phyloP scores from a whole-genome alignment of 2,329 filamentous ascomycete genomes.

The Aspergillus neoniger region DNA sequence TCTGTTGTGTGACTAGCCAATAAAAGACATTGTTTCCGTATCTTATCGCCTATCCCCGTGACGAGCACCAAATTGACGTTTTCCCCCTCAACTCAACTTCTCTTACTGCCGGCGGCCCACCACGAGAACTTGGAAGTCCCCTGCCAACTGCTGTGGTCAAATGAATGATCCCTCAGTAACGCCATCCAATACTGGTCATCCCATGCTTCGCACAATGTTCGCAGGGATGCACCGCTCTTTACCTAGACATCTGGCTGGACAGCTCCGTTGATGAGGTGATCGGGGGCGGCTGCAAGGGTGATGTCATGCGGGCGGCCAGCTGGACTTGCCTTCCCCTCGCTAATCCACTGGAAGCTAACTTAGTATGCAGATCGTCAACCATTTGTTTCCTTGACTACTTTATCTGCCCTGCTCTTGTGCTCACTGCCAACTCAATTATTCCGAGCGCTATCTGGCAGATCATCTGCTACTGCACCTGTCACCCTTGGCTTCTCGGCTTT shows the following conservation, averaged over 20 bases:
- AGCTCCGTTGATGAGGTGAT: conserved; percentile 4
- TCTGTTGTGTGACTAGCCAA: neutral
- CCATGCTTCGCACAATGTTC: neutral
- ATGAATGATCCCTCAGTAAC: too few relatives aligned
- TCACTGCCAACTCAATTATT: neutral
- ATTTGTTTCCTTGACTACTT: neutral
- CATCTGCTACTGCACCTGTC: neutral
- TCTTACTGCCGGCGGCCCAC: too few relatives aligned
- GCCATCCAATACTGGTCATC: too few relatives aligned
- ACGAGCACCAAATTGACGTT: too few relatives aligned
- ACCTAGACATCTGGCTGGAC: neutral
- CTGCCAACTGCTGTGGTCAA: too few relatives aligned
- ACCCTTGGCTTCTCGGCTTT: neutral
- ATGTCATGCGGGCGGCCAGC: conserved; percentile 8
- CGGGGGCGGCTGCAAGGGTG: conserved; percentile 2
- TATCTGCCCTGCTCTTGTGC: neutral
- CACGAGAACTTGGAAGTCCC: too few relatives aligned
- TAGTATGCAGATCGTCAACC: conserved; percentile 5
- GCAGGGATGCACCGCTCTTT: neutral
- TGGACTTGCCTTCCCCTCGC: conserved; percentile 7
- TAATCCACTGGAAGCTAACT: neutral
- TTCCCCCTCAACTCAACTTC: too few relatives aligned
- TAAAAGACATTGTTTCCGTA: neutral
- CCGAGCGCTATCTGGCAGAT: neutral
- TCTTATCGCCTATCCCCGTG: neutral